Conservation (phyloP, 495 filamentous ascomycete genomes). For the Beverwykella pulmonaria region DNA sequence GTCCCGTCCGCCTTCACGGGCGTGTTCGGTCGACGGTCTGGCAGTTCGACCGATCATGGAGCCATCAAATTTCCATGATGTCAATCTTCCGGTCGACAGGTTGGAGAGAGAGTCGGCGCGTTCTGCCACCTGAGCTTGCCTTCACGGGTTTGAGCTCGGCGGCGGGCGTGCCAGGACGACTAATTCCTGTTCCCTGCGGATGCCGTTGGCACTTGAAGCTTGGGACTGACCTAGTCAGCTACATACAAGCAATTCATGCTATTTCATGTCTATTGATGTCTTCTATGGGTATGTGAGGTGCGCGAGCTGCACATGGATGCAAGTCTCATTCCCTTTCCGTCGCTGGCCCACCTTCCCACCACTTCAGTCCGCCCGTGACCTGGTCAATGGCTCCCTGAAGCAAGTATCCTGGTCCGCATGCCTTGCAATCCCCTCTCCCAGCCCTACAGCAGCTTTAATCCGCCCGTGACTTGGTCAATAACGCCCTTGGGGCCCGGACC, state of each 20-base stretch:
- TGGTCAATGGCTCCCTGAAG: slow-evolving; percentile 52
- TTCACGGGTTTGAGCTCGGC: slow-evolving; percentile 67
- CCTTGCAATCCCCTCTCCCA: neutral
- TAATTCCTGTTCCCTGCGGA: slow-evolving; percentile 64
- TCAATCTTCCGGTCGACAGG: slow-evolving; percentile 89
- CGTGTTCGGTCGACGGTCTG: slow-evolving; percentile 71
- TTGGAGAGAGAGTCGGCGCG: slow-evolving; percentile 71
- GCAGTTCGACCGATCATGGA: slow-evolving; percentile 85
- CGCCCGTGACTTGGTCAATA: slow-evolving; percentile 83
- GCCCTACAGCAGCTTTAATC: slow-evolving; percentile 76
- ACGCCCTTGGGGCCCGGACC: slow-evolving; percentile 85
- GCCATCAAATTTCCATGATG: slow-evolving; percentile 72
- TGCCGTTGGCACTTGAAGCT: slow-evolving; percentile 40
- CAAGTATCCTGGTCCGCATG: no score
- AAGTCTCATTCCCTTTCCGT: no score
- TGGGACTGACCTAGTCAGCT: slow-evolving; percentile 39
- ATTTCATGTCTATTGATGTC: neutral
- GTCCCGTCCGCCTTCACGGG: slow-evolving; percentile 62
- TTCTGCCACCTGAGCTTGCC: slow-evolving; percentile 66
- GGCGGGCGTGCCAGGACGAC: slow-evolving; percentile 63
- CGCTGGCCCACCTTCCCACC: no score
- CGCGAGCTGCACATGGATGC: no score
- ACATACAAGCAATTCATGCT: slow-evolving; percentile 11
- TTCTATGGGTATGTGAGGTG: neutral
- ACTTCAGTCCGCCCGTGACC: slow-evolving; percentile 87